These are phyloP conservation scores for Mycena galericulata DNA, from an alignment of 768 basidiomycete species.

Conservation along the genomic window DNA sequence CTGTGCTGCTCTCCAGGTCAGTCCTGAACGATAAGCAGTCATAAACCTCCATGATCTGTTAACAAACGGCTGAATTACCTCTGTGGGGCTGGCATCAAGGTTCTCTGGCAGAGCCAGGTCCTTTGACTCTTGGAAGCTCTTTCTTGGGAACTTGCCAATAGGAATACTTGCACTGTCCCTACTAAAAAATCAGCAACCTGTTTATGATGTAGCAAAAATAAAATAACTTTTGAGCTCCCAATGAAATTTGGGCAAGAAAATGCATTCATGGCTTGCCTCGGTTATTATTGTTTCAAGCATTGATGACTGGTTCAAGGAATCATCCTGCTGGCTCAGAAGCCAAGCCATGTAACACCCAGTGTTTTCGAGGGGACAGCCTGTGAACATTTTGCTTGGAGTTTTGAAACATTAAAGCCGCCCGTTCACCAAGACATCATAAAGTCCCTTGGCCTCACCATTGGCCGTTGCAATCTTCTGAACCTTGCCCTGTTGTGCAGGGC, in stretches of 20 bases:
- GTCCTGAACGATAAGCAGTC: too few relatives aligned
- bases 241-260: slow-evolving; percentile 58
- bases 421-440: slow-evolving; percentile 1
- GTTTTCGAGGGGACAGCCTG: slow-evolving; percentile 8
- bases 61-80: background rate
- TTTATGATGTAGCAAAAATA: background rate
- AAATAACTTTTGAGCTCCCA: slow-evolving; percentile 54
- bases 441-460: slow-evolving; percentile 4
- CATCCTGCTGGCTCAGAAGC: too few relatives aligned
- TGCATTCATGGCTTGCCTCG: too few relatives aligned
- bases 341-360: slow-evolving; percentile 15
- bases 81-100: background rate
- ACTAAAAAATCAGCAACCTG: background rate
- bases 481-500: slow-evolving; percentile 25
- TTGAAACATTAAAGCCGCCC: slow-evolving; percentile 17
- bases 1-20: too few relatives aligned
- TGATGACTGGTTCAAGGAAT: too few relatives aligned
- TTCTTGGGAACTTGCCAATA: background rate
- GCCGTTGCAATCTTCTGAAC: slow-evolving; percentile 31
- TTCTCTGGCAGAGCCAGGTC: too few relatives aligned
- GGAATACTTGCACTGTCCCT: background rate
- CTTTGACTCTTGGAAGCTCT: too few relatives aligned
- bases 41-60: too few relatives aligned
- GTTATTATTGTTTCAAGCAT: too few relatives aligned
- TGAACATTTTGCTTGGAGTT: slow-evolving; percentile 19